Base-by-base conservation (phyloP, 2,329 filamentous ascomycete genomes). In the Laburnicola sp. region DNA sequence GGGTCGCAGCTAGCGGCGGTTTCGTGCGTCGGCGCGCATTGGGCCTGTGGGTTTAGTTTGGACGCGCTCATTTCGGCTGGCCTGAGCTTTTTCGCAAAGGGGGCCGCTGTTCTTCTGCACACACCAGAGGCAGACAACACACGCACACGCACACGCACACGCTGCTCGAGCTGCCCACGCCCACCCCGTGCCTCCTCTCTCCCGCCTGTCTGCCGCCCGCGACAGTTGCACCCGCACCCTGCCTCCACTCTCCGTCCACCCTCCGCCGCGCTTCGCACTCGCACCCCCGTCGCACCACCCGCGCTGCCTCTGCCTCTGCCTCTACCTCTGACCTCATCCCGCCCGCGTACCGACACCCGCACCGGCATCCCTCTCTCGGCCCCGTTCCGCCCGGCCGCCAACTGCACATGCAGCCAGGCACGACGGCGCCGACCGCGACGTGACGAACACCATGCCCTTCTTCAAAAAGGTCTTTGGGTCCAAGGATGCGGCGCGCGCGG, bases 401-500 rank as follows among this genome's bases (percentile, higher is more conserved):
- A 45, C 54, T 48, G 57, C 61, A 55, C 48, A 63, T 64, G 58
- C 61, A 53, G 53, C 55, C 59, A 49, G 50, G 50, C 52, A 48
- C 51, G 38, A 41, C 45, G 59, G 60, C 54, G 51, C 59, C 50
- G 56, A 53, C 51, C 53, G 47, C 60, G 34, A 48, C 25, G 9
- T 41, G 51, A 54, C 51, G 28, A 36, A 22, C 56, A 64, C 23
- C 38, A 73, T 73, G 70, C 68, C 70, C 31, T 73, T 71, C 59
- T 73, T 73, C 63, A 71, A 68, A 53, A 71, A 69, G 51, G 68
- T 72, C 51, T 73, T 73, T 60, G 66, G 62, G 56, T 69, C 69
- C 43, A 73, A 66, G 53, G 70, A 73, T 38, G 62, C 60, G 11
- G 52, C 66, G 30, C 62, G 66, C 43, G 63, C 66, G 43, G 59